A percentile compares a stretch with the other conserved stretches of the same genome.
Evolutionary conservation across 1,284 basidiomycete species (phyloP).

Genomic region (Fomitopsis schrenkii): DNA sequence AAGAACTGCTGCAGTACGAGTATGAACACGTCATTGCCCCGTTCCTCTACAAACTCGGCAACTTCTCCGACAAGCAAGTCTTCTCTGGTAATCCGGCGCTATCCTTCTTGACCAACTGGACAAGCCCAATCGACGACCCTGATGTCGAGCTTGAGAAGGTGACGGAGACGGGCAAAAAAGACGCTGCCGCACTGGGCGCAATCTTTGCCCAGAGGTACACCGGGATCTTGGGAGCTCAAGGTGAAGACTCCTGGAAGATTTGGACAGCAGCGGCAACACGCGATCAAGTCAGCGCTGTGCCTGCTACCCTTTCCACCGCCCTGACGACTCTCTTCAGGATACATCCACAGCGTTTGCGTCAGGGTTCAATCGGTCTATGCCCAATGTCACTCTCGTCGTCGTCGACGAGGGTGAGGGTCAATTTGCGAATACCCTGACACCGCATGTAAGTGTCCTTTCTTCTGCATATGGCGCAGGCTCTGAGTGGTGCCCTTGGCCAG

Average conservation of each 20-base stretch:
- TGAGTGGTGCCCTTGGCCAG: background rate
- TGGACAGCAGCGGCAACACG: background rate
- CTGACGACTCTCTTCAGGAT: background rate
- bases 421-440: background rate
- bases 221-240: background rate
- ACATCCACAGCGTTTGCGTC: background rate
- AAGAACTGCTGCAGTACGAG: background rate
- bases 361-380: background rate
- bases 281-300: background rate
- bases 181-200: background rate
- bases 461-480: background rate
- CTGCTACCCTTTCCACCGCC: background rate
- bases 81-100: background rate
- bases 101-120: background rate
- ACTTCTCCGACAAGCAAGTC: background rate
- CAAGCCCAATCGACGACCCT: background rate
- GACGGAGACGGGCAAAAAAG: background rate
- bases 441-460: background rate
- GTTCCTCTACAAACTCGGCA: background rate
- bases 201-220: background rate
- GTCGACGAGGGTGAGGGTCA: background rate
- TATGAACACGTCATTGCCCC: background rate
- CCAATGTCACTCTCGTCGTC: background rate
- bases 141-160: background rate
- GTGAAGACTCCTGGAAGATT: background rate